Percentiles rank a stretch among this genome's conserved stretches.
phyloP scores from a whole-genome alignment of 495 filamentous ascomycete genomes.

The Hyaloscypha finlandica region DNA sequence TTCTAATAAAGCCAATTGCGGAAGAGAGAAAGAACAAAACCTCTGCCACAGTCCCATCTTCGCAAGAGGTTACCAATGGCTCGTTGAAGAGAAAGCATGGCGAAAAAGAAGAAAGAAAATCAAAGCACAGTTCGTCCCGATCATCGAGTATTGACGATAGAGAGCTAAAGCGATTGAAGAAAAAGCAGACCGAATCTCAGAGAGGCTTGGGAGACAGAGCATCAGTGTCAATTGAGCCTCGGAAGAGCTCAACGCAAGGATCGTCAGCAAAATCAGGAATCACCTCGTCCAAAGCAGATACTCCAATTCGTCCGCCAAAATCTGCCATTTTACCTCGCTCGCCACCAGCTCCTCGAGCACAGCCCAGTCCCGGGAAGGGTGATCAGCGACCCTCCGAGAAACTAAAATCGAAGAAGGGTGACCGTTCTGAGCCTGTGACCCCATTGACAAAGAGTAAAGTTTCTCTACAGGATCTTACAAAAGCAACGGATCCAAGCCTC shows the following conservation, averaged over 20 bases:
- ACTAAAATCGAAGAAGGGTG: conserved; percentile 1
- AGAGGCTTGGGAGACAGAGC: conserved; percentile 12
- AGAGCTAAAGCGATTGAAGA: conserved; percentile 29
- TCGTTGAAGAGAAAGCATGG: conserved; percentile 24
- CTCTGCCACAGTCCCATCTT: neutral
- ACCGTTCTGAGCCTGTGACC: neutral
- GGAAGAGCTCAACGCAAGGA: neutral
- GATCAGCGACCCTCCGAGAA: conserved; percentile 2
- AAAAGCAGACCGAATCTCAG: conserved; percentile 24
- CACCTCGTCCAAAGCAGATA: neutral
- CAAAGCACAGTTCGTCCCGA: conserved; percentile 28
- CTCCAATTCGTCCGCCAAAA: conserved; percentile 15
- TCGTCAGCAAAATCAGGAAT: neutral
- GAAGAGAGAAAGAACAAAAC: conserved; percentile 6
- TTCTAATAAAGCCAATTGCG: conserved; percentile 1
- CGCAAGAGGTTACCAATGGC: neutral
- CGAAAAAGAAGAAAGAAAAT: conserved; percentile 12
- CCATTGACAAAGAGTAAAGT: neutral
- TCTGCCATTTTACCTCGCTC: neutral
- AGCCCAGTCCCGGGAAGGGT: neutral
- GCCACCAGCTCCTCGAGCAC: neutral
- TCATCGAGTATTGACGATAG: conserved; percentile 20
- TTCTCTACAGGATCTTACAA: neutral
- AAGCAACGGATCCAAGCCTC: conserved; percentile 3
- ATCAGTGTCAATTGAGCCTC: conserved; percentile 24